Evolutionary conservation across 345 rosid species (phyloP).

Genomic region (Excoecaria cochinchinensis): DNA sequence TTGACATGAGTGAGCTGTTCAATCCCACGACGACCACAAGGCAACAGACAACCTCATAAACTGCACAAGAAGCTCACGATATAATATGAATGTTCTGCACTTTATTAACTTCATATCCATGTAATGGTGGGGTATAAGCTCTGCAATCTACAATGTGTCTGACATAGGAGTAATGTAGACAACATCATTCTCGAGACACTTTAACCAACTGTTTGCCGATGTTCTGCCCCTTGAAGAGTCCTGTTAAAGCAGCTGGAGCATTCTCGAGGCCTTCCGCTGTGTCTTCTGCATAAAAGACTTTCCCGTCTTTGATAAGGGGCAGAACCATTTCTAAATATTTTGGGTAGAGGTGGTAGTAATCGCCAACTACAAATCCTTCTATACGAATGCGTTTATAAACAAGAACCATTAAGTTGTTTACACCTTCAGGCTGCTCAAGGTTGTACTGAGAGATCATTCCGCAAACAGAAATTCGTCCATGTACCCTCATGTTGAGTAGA

Average conservation of each 20-base stretch:
- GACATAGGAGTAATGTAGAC: neutral
- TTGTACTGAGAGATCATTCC: conserved; percentile 69
- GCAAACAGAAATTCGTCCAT: conserved; percentile 44
- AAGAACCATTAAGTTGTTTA: conserved; percentile 7
- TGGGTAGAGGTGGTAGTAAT: neutral
- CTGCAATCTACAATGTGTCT: neutral
- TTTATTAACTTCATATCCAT: neutral
- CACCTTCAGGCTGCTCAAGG: conserved; percentile 34
- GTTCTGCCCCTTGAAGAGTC: conserved; percentile 10
- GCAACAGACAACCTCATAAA: too few species aligned
- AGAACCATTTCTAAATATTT: conserved; percentile 18
- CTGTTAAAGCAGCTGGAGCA: conserved; percentile 15
- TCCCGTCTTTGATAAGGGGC: conserved; percentile 13
- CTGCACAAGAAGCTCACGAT: too few species aligned
- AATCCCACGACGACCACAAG: too few species aligned
- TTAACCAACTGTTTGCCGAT: conserved; percentile 8
- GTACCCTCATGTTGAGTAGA: conserved; percentile 45
- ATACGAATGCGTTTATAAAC: neutral
- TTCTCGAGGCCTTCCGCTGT: conserved; percentile 20
- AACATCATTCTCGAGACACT: neutral
- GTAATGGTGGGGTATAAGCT: too few species aligned
- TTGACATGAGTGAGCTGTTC: too few species aligned
- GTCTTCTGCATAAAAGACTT: conserved; percentile 14
- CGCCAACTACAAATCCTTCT: neutral
- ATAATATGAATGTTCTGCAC: too few species aligned